Conservation (phyloP, 176 grass and related monocot species). For the Aechmea fasciata region DNA sequence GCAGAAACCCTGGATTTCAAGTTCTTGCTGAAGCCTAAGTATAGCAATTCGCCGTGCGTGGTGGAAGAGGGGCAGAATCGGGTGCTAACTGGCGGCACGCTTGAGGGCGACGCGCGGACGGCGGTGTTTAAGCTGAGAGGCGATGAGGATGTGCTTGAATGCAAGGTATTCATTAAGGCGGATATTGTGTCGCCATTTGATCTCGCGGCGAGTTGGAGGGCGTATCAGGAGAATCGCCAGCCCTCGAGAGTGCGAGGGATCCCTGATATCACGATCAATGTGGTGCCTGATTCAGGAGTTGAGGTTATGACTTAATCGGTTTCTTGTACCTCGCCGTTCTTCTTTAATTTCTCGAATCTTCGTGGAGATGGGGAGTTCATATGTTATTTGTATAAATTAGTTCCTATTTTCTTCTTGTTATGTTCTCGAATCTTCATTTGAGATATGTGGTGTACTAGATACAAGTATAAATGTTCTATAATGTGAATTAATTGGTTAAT, state of each 20-base stretch:
- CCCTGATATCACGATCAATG: slow-evolving; percentile 53
- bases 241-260: slow-evolving; percentile 56
- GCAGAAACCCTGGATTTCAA: slow-evolving; percentile 89
- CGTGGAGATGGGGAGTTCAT: not conserved
- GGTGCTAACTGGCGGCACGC: slow-evolving; percentile 31
- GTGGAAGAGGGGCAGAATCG: slow-evolving; percentile 70
- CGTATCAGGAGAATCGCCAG: slow-evolving; percentile 66
- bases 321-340: not conserved
- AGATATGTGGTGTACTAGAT: not conserved
- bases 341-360: not conserved
- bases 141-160: slow-evolving; percentile 47
- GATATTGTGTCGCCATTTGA: slow-evolving; percentile 80
- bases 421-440: no score
- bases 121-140: slow-evolving; percentile 53
- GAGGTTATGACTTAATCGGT: slow-evolving; percentile 44
- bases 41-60: slow-evolving; percentile 36
- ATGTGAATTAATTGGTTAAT: not conserved
- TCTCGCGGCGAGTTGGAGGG: slow-evolving; percentile 82
- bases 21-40: slow-evolving; percentile 54
- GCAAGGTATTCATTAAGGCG: slow-evolving; percentile 46
- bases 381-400: slow-evolving; percentile 2
- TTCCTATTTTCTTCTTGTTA: not conserved
- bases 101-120: slow-evolving; percentile 37
- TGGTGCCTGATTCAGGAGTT: slow-evolving; percentile 26
- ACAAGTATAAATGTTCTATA: not conserved